Evolutionary conservation across 768 basidiomycete species (phyloP), one percentile per base, ranked within the genome.

Genomic region (Naganishia randhawae): DNA sequence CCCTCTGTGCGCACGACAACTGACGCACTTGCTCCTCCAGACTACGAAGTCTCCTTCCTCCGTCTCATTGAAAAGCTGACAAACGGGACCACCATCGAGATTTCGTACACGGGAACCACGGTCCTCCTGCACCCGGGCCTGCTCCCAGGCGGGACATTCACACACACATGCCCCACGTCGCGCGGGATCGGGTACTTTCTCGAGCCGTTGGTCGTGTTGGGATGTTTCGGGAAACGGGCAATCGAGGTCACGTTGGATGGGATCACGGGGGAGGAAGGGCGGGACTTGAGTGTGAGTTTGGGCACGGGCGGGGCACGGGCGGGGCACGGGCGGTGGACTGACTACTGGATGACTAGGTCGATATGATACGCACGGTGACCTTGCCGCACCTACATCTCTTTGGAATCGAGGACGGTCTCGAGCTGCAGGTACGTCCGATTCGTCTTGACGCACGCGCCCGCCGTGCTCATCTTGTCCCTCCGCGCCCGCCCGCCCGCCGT

Each of bases 101-200:
- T 99, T 62, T 95, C 92, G 1, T 88, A 94, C 8, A 98, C 96
- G 25, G 95, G 94, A 83, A 97, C 95, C 63, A 87, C 92, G 2
- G 83, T 99, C 71, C 83, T 97, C 19, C 82, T 99, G 55, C 94
- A 92, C 77, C 96, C 96, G 22, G 96, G 96, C 3, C 83, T 97
- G 57, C 89, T 98, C 65, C 84, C 86, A 29, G 94, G 95, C 7
- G 96, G 96, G 2, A 77, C 81, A 13, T 80, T 92, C 69, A 83
- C 83, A 4, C 94, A 98, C 77, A 91, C 95, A 25, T 97, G 95
- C 74, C 90, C 93, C 22, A 82, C 88, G 19, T 90, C 91, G 13
- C 85, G 94, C 48, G 89, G 91, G 32, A 84, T 98, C 50, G 96
- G 96, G 13, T 99, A 98, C 81, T 98, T 91, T 76, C 82, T 98